Base-by-base conservation (phyloP, 805 yeast genomes). In the Lachancea waltii region DNA sequence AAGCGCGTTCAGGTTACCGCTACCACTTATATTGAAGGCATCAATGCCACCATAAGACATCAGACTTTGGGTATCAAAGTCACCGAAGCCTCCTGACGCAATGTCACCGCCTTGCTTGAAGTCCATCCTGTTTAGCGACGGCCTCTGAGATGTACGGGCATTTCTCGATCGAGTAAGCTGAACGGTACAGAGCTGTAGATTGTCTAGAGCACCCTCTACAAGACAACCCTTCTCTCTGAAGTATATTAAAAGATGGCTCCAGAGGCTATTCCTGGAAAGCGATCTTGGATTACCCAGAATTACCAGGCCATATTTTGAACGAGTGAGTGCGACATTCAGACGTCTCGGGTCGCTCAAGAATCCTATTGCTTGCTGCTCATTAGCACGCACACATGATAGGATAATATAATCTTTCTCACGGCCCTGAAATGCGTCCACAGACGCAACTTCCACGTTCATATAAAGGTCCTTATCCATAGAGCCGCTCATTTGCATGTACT, bases 361-460 rank as follows among this genome's bases (percentile, higher is more conserved):
- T 5, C 96, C 96, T 49, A 87, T 82, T 8, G 75, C 73, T 44
- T 78, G 80, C 38, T 69, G 70, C 19, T 76, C 79, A 55, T 86
- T 86, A 18, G 94, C 82, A 55, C 98, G 75, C 6, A 92, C 99
- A 75, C 97, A 90, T 0, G 97, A 87, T 70, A 92, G 75, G 40
- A 92, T 77, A 45, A 92, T 85, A 36, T 94, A 77, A 48, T 92
- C 97, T 60, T 90, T 92, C 57, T 92, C 99, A 61, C 92, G 97
- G 49, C 95, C 97, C 65, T 87, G 99, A 60, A 89, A 92, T 0
- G 97, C 98, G 70, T 92, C 99, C 40, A 92, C 90, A n/a, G 94
- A 83, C 5, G 92, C 86, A 20, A 89, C 87, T 62, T 89, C 97
- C 33, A 89, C 82, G 36, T 75, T 78, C 35, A 69, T 59, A 56